Percentiles rank a stretch among this genome's conserved stretches.
Evolutionary conservation across 192 early-diverging fungal species (phyloP).

Genomic region (Linnemannia schmuckeri): DNA sequence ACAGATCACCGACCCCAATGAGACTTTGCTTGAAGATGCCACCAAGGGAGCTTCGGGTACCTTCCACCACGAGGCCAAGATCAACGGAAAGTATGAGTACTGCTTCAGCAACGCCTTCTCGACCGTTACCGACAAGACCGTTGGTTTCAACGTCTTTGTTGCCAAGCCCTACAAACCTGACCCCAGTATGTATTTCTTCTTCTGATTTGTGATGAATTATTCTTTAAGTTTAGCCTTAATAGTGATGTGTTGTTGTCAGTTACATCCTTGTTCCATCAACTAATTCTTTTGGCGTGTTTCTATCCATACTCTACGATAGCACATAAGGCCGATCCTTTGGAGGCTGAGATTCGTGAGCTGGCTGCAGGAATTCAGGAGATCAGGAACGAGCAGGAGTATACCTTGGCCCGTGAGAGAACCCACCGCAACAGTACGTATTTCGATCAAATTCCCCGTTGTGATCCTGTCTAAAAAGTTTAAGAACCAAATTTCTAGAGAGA

Average conservation of each 20-base stretch:
- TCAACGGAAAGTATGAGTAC: conserved; percentile 73
- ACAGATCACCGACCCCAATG: conserved; percentile 64
- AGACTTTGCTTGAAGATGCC: conserved; percentile 47
- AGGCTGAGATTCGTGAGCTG: conserved; percentile 73
- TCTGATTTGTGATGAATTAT: conserved; percentile 10
- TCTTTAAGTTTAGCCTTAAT: conserved; percentile 30
- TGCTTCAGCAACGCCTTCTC: conserved; percentile 86
- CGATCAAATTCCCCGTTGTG: background rate
- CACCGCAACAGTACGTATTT: conserved; percentile 77
- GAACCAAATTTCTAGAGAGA: too few species aligned
- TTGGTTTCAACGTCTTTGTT: conserved; percentile 72
- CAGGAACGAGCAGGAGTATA: conserved; percentile 80
- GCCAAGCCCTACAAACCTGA: conserved; percentile 58
- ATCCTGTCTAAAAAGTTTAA: background rate
- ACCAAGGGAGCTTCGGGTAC: conserved; percentile 56
- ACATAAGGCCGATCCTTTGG: conserved; percentile 69
- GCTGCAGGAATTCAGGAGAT: conserved; percentile 72
- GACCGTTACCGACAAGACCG: conserved; percentile 67
- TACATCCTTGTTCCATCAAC: conserved; percentile 9
- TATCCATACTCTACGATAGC: conserved; percentile 8
- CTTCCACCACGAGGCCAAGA: conserved; percentile 58
- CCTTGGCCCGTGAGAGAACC: conserved; percentile 69
- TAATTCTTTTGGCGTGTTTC: conserved; percentile 4
- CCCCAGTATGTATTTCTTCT: conserved; percentile 27
- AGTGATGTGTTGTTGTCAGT: conserved; percentile 13